Base-by-base conservation (phyloP, 2,329 filamentous ascomycete species). In the Orbilia ellipsospora region DNA sequence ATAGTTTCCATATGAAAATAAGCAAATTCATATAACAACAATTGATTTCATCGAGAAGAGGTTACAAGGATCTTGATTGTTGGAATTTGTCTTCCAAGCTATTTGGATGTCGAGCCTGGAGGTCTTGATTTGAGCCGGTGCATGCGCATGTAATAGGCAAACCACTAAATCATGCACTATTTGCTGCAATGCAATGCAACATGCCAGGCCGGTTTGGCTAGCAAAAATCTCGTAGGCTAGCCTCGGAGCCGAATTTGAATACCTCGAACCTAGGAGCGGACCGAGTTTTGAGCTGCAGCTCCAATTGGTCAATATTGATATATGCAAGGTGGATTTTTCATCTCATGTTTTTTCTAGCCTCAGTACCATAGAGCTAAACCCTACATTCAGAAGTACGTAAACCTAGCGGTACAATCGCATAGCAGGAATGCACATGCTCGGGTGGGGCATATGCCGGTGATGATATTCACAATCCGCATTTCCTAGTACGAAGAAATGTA, bases 171-270 rank as follows among this genome's bases (percentile, higher is more conserved):
- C 44, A 48, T 48, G 44, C 44, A 48, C 44, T 2, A 15, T 48
- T 48, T 48, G 13, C 44, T 48, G 55, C 36, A 62, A 62, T 70
- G 67, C 59, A 65, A 72, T 64, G 59, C 59, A 72, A 72, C 59
- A 42, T 56, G 50, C 13, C 13, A 8, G 16, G 23, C 52, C 23
- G 31, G 10, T 36, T 36, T 36, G 31, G 5, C 31, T 2, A 36
- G 31, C 5, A 10, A 36, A 36, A 36, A 1, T 10, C 31, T 2
- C 1, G 31, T 6, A 36, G 31, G 31, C 5, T 36, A 36, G 31
- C 31, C 31, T 36, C 31, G 31, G 31, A 36, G 31, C 31, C 31
- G 5, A 36, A 36, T 36, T 36, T 36, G 31, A 36, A 36, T 36
- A 36, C 2, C 31, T 36, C 31, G 31, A 36, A 48, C 44, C 15